These are phyloP conservation scores for Suillus paluster DNA, from an alignment of 768 basidiomycete genomes.

Conservation along the genomic window DNA sequence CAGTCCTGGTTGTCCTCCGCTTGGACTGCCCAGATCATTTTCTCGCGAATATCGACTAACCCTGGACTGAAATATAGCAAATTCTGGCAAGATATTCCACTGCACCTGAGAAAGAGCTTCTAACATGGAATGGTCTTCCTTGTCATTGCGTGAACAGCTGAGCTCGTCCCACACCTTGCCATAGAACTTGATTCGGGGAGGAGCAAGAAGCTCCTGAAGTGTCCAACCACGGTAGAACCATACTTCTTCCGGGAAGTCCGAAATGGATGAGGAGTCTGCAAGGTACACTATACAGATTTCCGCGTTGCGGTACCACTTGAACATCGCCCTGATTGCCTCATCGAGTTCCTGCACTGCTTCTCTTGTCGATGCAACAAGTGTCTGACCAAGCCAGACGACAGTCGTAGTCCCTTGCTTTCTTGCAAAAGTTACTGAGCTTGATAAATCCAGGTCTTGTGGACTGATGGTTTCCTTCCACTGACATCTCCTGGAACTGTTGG, in stretches of 20 bases:
- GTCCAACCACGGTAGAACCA: constrained; percentile 28
- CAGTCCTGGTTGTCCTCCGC: constrained; percentile 28
- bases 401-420: constrained; percentile 15
- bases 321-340: constrained; percentile 35
- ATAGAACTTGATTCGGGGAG: constrained; percentile 25
- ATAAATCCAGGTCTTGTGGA: constrained; percentile 11
- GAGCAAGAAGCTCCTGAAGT: constrained; percentile 24
- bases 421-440: constrained; percentile 22
- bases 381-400: constrained; percentile 29
- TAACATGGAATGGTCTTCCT: constrained; percentile 21
- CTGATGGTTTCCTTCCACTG: neutral
- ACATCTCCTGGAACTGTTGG: constrained; percentile 10
- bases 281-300: constrained; percentile 27
- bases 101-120: constrained; percentile 11
- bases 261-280: constrained; percentile 5
- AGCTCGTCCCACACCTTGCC: constrained; percentile 19
- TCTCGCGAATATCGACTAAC: constrained; percentile 22
- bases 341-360: constrained; percentile 34
- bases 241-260: constrained; percentile 18
- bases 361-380: constrained; percentile 31
- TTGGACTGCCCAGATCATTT: constrained; percentile 29
- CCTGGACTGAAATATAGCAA: constrained; percentile 26
- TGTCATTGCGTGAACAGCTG: constrained; percentile 20
- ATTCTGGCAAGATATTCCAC: constrained; percentile 15
- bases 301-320: constrained; percentile 25